Evolutionary conservation across 257 asterid species (phyloP).

Genomic region (Scutellaria minor): DNA sequence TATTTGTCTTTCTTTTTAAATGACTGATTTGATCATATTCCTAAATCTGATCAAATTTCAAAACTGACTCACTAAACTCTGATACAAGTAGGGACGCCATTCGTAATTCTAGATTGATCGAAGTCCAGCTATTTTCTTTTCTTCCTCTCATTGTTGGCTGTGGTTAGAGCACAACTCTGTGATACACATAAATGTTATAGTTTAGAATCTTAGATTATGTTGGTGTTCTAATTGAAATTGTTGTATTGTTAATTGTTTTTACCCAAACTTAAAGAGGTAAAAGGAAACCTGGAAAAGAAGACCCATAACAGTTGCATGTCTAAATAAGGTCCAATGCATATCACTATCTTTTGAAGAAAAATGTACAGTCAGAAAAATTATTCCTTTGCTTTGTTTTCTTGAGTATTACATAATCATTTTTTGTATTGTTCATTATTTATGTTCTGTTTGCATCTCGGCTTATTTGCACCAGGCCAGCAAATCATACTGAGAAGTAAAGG

Average conservation of each 20-base stretch:
- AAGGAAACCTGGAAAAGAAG: not conserved
- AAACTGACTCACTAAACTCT: not conserved
- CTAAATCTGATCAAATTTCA: not conserved
- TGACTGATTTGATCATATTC: not conserved
- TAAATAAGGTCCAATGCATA: not conserved
- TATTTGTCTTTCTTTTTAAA: not conserved
- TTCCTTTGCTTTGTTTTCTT: slow-evolving; percentile 6
- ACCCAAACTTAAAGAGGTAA: not conserved
- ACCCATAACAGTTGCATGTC: slow-evolving; percentile 6
- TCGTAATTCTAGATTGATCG: not conserved
- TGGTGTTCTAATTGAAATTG: not conserved
- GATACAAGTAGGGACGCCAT: not conserved
- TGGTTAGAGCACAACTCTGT: slow-evolving; percentile 5
- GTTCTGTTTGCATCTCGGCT: slow-evolving; percentile 1
- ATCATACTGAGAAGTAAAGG: slow-evolving; percentile 19
- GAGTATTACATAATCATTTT: not conserved
- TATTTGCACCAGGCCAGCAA: slow-evolving; percentile 25
- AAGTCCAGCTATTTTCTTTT: not conserved
- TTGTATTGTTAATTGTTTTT: not conserved
- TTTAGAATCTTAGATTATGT: not conserved
- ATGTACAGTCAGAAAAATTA: not conserved
- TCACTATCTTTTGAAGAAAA: not conserved
- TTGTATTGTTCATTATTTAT: not conserved
- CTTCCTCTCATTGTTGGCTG: not conserved
- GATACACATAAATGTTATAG: not conserved